A percentile compares a stretch with the other conserved stretches of the same genome.
phyloP scores from a whole-genome alignment of 2,329 filamentous ascomycete species.

The Fusarium sp. region DNA sequence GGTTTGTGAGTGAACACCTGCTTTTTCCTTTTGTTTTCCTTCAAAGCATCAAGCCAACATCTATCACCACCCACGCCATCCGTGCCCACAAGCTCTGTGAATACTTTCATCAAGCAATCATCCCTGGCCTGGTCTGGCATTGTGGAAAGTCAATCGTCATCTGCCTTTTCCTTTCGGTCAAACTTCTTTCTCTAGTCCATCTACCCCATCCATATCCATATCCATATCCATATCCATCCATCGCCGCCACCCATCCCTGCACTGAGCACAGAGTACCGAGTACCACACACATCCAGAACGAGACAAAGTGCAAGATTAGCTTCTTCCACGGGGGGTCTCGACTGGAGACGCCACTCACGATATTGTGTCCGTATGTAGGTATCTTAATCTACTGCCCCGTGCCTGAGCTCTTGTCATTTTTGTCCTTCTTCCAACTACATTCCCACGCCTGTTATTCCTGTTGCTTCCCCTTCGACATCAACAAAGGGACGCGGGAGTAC shows the following conservation, averaged over 20 bases:
- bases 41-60: not conserved
- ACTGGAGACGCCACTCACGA: slow-evolving; percentile 35
- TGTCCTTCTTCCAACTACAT: slow-evolving; percentile 20
- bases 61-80: not conserved
- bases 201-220: not conserved
- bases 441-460: not conserved
- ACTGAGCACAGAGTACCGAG: slow-evolving; percentile 22
- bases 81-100: not conserved
- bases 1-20: slow-evolving; percentile 35
- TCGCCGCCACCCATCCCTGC: slow-evolving; percentile 27
- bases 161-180: slow-evolving; percentile 9
- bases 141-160: slow-evolving; percentile 1
- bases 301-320: slow-evolving; percentile 37
- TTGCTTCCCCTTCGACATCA: slow-evolving; percentile 1
- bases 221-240: slow-evolving; percentile 1
- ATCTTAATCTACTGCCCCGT: slow-evolving; percentile 6
- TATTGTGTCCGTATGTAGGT: slow-evolving; percentile 1
- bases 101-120: not conserved
- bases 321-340: slow-evolving; percentile 19
- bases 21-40: slow-evolving; percentile 8
- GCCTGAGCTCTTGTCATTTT: slow-evolving; percentile 13
- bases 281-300: slow-evolving; percentile 31
- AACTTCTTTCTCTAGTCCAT: slow-evolving; percentile 6
- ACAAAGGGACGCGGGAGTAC: slow-evolving; percentile 1
- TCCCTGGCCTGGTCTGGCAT: not conserved